Evolutionary conservation across 495 filamentous ascomycete genomes (phyloP).

Genomic region (Hamigera avellanea): DNA sequence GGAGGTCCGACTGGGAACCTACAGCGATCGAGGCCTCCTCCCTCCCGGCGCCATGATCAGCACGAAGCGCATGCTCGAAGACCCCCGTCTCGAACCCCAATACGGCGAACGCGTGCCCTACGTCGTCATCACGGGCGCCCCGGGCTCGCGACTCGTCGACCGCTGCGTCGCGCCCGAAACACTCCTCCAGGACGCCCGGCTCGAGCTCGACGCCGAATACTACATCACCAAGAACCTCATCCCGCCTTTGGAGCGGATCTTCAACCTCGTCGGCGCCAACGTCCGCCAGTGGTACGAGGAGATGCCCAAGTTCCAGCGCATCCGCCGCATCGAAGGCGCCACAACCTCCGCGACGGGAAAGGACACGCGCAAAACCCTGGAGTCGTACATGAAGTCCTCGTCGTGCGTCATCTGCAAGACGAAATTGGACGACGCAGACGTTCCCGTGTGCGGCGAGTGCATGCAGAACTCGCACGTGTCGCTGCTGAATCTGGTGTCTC

Average conservation of each 20-base stretch:
- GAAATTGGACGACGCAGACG: constrained; percentile 42
- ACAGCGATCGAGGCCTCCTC: constrained; percentile 65
- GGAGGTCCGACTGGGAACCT: constrained; percentile 84
- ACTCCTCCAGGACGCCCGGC: constrained; percentile 60
- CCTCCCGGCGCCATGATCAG: constrained; percentile 85
- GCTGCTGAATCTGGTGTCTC: constrained; percentile 46
- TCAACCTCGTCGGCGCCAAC: constrained; percentile 92
- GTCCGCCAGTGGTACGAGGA: constrained; percentile 89
- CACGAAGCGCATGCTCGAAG: constrained; percentile 71
- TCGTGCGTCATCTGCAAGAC: constrained; percentile 67
- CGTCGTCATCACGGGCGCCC: constrained; percentile 79
- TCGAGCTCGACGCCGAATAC: constrained; percentile 90
- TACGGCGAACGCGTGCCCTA: constrained; percentile 94
- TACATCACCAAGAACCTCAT: constrained; percentile 95
- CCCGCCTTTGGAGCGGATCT: constrained; percentile 89
- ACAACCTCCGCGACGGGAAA: constrained; percentile 11
- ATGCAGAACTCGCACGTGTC: constrained; percentile 41
- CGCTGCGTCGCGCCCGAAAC: constrained; percentile 81
- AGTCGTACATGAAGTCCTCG: constrained; percentile 75
- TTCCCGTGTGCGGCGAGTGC: constrained; percentile 54
- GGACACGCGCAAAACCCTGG: constrained; percentile 53
- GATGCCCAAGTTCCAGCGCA: constrained; percentile 81
- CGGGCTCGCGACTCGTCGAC: constrained; percentile 76
- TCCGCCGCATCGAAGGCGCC: constrained; percentile 43
- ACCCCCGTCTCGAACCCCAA: constrained; percentile 80